These are phyloP conservation scores for Noccaea bulbosa DNA, from an alignment of 345 rosid species.

Conservation along the genomic window DNA sequence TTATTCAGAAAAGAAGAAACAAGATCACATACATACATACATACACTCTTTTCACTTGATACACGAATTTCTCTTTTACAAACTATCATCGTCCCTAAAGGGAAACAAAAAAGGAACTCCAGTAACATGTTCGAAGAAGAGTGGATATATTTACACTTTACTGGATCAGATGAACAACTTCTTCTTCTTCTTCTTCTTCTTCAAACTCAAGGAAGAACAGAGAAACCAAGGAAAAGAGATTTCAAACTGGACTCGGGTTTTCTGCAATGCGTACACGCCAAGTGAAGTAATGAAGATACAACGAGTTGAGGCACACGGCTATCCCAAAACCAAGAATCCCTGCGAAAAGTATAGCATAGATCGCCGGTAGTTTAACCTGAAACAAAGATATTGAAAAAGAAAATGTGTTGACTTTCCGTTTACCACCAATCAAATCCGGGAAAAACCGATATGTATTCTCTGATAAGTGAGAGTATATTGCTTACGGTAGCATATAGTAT, in stretches of 20 bases:
- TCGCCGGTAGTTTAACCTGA: slow-evolving; percentile 74
- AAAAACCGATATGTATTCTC: background rate
- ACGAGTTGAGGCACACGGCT: slow-evolving; percentile 73
- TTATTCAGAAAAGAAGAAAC: background rate
- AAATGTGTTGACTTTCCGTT: background rate
- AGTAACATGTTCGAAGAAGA: slow-evolving; percentile 30
- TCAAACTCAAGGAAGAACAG: slow-evolving; percentile 22
- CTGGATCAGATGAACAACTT: slow-evolving; percentile 20
- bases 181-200: slow-evolving; percentile 9
- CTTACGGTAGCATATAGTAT: slow-evolving; percentile 68
- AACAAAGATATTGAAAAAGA: slow-evolving; percentile 19
- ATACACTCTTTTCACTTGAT: background rate
- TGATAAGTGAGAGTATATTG: slow-evolving; percentile 12
- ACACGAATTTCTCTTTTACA: slow-evolving; percentile 27
- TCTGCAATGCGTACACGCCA: slow-evolving; percentile 61
- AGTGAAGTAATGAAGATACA: slow-evolving; percentile 58
- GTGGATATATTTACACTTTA: slow-evolving; percentile 30
- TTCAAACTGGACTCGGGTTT: slow-evolving; percentile 60
- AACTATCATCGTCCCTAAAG: background rate
- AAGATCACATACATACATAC: background rate
- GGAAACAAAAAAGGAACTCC: background rate
- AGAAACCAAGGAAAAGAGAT: slow-evolving; percentile 16
- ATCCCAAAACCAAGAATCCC: slow-evolving; percentile 79
- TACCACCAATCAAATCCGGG: background rate
- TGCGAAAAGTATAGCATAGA: slow-evolving; percentile 63